Percentiles rank a stretch among this genome's conserved stretches.
phyloP scores from a whole-genome alignment of 2,329 filamentous ascomycete genomes.

The Colletotrichum euphorbiae region DNA sequence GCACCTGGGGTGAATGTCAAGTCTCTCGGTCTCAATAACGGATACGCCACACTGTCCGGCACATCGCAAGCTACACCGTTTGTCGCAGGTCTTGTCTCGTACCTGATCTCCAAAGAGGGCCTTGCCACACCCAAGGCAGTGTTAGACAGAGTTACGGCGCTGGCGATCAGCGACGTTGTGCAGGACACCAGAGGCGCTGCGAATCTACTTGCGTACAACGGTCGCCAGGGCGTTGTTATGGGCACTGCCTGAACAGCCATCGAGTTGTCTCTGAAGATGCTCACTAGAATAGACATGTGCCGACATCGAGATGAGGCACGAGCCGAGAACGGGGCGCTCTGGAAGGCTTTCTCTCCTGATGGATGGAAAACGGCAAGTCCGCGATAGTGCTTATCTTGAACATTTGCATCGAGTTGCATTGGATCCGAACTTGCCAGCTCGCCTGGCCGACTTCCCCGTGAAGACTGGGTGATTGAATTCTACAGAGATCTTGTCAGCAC shows the following conservation, averaged over 20 bases:
- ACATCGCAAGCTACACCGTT: conserved; percentile 50
- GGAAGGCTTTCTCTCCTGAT: neutral
- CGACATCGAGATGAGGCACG: neutral
- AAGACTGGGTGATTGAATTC: neutral
- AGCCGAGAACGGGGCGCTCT: conserved; percentile 2
- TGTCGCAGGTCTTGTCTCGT: conserved; percentile 42
- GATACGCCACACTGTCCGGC: conserved; percentile 57
- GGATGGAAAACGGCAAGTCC: neutral
- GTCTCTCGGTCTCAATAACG: conserved; percentile 51
- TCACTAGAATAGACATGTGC: neutral
- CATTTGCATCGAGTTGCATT: conserved; percentile 1
- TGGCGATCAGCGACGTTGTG: conserved; percentile 55
- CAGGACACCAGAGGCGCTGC: conserved; percentile 56
- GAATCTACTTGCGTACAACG: conserved; percentile 69
- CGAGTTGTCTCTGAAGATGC: neutral
- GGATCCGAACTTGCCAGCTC: neutral
- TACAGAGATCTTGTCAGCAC: neutral
- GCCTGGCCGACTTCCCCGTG: neutral
- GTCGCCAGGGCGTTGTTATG: conserved; percentile 41
- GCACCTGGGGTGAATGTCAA: conserved; percentile 22
- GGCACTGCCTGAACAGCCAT: conserved; percentile 9
- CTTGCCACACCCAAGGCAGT: conserved; percentile 57
- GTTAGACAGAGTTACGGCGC: conserved; percentile 57
- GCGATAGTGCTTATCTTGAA: neutral
- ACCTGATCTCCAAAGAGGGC: conserved; percentile 50